phyloP scores from a whole-genome alignment of 176 grass and related monocot genomes.

The Carex cristatella region DNA sequence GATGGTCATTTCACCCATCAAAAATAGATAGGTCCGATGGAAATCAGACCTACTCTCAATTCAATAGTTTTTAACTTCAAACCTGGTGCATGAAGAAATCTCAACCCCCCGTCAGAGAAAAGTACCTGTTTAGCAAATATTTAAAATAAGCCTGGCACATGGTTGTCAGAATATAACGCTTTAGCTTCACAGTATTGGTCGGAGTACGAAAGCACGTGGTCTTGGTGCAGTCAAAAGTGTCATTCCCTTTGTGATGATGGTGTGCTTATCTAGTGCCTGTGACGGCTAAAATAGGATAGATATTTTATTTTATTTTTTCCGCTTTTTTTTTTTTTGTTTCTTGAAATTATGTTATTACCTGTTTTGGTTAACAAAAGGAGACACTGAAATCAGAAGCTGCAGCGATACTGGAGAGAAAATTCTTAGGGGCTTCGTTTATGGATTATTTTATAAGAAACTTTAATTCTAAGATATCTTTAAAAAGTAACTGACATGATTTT shows the following conservation, averaged over 20 bases:
- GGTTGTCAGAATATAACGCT: constrained; percentile 5
- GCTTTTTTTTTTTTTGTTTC: neutral
- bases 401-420: neutral
- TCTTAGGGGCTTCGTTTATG: neutral
- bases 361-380: neutral
- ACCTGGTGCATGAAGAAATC: neutral
- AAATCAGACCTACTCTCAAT: too few species aligned
- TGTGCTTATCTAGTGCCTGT: constrained; percentile 24
- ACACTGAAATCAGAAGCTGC: neutral
- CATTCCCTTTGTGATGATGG: constrained; percentile 14
- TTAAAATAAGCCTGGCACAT: constrained; percentile 18
- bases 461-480: neutral
- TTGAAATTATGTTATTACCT: neutral
- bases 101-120: neutral
- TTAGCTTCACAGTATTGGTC: neutral
- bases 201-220: neutral
- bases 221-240: constrained; percentile 9
- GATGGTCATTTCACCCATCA: too few species aligned
- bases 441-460: neutral
- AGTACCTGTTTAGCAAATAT: neutral
- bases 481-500: neutral
- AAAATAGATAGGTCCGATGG: too few species aligned
- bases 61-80: neutral
- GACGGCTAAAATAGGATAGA: constrained; percentile 13
- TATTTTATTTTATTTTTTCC: constrained; percentile 9